phyloP scores from a whole-genome alignment of 108 stramenopile species.

The Parmales sp. region DNA sequence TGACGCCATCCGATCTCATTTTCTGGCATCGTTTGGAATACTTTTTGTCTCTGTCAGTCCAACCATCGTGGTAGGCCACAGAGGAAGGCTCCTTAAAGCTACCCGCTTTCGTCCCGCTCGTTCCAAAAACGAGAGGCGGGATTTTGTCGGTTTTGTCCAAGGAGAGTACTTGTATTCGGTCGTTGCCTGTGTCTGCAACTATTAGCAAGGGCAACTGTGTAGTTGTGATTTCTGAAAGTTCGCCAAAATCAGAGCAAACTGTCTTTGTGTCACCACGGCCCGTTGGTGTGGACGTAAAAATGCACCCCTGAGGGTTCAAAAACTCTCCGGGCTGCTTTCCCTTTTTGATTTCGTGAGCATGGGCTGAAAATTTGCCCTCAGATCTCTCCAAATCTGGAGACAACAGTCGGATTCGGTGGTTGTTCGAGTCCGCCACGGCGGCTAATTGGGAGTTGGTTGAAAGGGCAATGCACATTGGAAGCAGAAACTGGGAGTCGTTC shows the following conservation, averaged over 20 bases:
- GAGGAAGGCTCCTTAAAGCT: neutral
- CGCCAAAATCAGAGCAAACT: too few species aligned
- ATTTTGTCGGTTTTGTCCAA: neutral
- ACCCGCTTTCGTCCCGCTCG: neutral
- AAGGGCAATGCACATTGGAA: too few species aligned
- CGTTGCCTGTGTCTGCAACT: neutral
- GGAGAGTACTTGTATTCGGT: neutral
- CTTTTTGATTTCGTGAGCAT: neutral
- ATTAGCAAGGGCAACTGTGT: too few species aligned
- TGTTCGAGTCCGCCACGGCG: neutral
- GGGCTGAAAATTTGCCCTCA: neutral
- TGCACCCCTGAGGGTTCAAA: neutral
- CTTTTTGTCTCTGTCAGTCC: neutral
- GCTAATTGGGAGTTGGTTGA: too few species aligned
- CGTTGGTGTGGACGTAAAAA: too few species aligned
- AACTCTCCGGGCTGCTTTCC: constrained; percentile 5
- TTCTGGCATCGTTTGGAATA: neutral
- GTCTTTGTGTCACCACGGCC: too few species aligned
- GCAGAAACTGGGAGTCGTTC: too few species aligned
- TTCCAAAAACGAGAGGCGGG: neutral
- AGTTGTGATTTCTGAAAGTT: too few species aligned
- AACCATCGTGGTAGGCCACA: neutral
- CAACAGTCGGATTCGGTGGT: constrained; percentile 8
- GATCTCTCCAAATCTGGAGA: too few species aligned
- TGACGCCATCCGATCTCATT: neutral